A percentile compares a stretch with the other conserved stretches of the same genome.
Conservation (phyloP, 2,329 filamentous ascomycete species). For the Calonectria pseudoreteaudii region DNA sequence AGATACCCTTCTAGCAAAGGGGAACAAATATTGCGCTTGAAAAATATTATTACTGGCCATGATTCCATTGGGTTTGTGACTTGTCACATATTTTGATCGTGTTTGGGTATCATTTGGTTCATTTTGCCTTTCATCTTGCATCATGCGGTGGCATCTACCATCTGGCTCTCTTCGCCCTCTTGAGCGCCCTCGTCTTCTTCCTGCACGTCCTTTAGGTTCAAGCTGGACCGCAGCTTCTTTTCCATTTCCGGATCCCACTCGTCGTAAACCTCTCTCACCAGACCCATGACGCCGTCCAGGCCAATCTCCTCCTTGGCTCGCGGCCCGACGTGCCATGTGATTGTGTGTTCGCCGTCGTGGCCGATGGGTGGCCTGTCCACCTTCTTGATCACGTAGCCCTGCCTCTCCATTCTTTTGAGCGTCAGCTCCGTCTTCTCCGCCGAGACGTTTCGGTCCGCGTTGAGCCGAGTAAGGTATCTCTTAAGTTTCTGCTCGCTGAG, state of each 20-base stretch:
- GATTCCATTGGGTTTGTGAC: background rate
- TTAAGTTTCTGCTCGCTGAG: conserved; percentile 84
- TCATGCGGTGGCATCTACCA: conserved; percentile 19
- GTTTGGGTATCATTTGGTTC: conserved; percentile 35
- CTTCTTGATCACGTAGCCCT: conserved; percentile 84
- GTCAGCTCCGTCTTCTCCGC: conserved; percentile 81
- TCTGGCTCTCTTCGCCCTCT: conserved; percentile 26
- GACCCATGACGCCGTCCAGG: conserved; percentile 76
- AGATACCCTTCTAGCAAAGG: conserved; percentile 38
- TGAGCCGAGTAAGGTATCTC: conserved; percentile 79
- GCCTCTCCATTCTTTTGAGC: conserved; percentile 79
- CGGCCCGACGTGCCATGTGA: conserved; percentile 87
- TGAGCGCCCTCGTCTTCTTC: conserved; percentile 39
- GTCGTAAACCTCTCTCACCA: conserved; percentile 74
- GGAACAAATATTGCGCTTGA: background rate
- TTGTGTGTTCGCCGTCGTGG: conserved; percentile 76
- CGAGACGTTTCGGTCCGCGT: conserved; percentile 80
- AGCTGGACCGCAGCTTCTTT: conserved; percentile 69
- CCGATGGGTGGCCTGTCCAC: conserved; percentile 69
- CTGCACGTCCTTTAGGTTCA: conserved; percentile 61
- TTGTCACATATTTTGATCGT: background rate
- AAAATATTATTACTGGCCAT: background rate
- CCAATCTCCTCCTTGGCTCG: conserved; percentile 89
- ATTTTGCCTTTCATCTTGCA: conserved; percentile 13
- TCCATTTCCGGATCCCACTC: conserved; percentile 66